These are phyloP conservation scores for Adansonia digitata DNA, from an alignment of 345 rosid species.

Conservation along the genomic window DNA sequence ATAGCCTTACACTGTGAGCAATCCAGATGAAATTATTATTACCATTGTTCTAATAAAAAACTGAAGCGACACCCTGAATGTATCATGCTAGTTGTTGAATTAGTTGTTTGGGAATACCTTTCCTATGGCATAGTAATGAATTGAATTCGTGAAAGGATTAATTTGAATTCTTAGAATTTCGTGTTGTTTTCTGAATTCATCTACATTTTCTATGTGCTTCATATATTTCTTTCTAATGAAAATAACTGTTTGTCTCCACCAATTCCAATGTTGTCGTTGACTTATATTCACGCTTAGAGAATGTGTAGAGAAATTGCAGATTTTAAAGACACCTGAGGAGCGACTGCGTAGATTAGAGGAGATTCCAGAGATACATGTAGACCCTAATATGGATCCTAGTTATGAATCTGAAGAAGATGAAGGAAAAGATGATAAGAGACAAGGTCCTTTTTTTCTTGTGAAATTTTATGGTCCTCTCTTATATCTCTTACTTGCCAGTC, in stretches of 20 bases:
- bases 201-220: not conserved
- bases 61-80: not conserved
- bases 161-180: not conserved
- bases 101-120: not conserved
- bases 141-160: not conserved
- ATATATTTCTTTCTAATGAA: not conserved
- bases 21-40: no score
- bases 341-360: slow-evolving; percentile 89
- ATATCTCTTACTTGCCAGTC: slow-evolving; percentile 12
- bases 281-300: slow-evolving; percentile 80
- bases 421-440: no score
- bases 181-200: not conserved
- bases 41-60: not conserved
- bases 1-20: no score
- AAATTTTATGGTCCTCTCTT: no score
- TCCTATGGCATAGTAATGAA: not conserved
- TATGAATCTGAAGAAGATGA: no score
- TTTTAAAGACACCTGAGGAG: slow-evolving; percentile 87
- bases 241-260: not conserved
- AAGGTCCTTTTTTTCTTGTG: not conserved
- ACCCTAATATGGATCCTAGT: no score
- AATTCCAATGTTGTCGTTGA: slow-evolving; percentile 42
- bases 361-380: slow-evolving; percentile 90
- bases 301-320: slow-evolving; percentile 96
- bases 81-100: no score